phyloP scores from a whole-genome alignment of 75 land plant species.

The Isoetes taiwanensis region DNA sequence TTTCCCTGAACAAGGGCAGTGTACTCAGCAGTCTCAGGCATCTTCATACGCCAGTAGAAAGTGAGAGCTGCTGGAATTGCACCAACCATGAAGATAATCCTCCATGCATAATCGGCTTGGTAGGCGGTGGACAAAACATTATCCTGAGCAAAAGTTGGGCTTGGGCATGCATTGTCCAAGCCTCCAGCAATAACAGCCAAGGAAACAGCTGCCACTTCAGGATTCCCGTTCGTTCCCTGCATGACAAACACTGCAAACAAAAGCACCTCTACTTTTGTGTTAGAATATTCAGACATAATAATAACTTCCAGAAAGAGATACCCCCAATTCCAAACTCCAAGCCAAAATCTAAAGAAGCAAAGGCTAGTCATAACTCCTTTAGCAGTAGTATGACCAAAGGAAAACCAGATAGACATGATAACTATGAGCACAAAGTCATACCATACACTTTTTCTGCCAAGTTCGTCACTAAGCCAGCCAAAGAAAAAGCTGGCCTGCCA shows the following conservation, averaged over 20 bases:
- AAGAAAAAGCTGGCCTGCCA: slow-evolving; percentile 38
- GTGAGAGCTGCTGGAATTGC: slow-evolving; percentile 33
- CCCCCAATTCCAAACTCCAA: slow-evolving; percentile 47
- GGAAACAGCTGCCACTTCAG: slow-evolving; percentile 18
- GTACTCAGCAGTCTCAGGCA: slow-evolving; percentile 14
- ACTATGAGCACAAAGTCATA: slow-evolving; percentile 40
- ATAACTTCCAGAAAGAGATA: slow-evolving; percentile 31
- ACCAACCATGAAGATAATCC: slow-evolving; percentile 30
- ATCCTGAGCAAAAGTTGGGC: slow-evolving; percentile 13
- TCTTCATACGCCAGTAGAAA: slow-evolving; percentile 10
- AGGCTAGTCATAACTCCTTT: slow-evolving; percentile 42
- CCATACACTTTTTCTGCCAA: slow-evolving; percentile 44
- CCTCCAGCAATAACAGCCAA: slow-evolving; percentile 19
- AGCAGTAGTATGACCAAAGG: slow-evolving; percentile 28
- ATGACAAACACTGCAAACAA: slow-evolving; percentile 37
- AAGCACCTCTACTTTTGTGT: slow-evolving; percentile 30
- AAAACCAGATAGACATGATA: slow-evolving; percentile 34
- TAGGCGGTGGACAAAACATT: slow-evolving; percentile 13
- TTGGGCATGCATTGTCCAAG: slow-evolving; percentile 8
- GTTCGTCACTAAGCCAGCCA: slow-evolving; percentile 45
- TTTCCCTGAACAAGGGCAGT: slow-evolving; percentile 52
- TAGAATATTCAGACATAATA: slow-evolving; percentile 35
- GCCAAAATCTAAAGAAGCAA: slow-evolving; percentile 46
- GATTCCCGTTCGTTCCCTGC: slow-evolving; percentile 50
- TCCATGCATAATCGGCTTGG: slow-evolving; percentile 30